A percentile compares a stretch with the other conserved stretches of the same genome.
Evolutionary conservation across 805 yeast genomes (phyloP).

Genomic region (Lachancea meyersii): DNA sequence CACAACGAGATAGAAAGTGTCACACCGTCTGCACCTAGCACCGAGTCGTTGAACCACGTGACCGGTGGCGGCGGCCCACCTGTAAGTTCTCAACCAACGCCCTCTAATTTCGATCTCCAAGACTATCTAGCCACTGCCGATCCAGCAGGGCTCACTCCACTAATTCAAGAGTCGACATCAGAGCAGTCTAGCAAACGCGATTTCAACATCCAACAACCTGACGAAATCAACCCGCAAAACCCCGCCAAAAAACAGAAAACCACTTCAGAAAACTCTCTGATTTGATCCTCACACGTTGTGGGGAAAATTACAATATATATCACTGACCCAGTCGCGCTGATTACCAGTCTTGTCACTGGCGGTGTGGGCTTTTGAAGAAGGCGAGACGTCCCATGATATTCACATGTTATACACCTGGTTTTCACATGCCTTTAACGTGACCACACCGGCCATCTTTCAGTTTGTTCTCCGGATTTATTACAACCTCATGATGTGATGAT

Average conservation of each 20-base stretch:
- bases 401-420: constrained; percentile 4
- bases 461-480: no score
- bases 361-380: neutral
- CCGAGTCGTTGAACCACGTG: neutral
- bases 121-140: constrained; percentile 13
- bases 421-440: no score
- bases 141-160: constrained; percentile 5
- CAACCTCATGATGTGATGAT: no score
- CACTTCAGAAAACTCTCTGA: no score
- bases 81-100: neutral
- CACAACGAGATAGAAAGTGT: constrained; percentile 4
- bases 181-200: neutral
- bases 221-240: constrained; percentile 1
- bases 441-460: no score
- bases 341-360: no score
- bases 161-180: constrained; percentile 5
- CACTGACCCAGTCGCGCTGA: no score
- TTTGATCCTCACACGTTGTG: no score
- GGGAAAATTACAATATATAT: no score
- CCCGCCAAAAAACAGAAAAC: constrained; percentile 2
- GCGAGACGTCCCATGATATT: neutral
- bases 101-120: constrained; percentile 15
- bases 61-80: neutral
- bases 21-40: constrained; percentile 5
- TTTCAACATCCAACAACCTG: neutral